Base-by-base conservation (phyloP, 2,329 filamentous ascomycete species). In the Gnomoniopsis smithogilvyi region DNA sequence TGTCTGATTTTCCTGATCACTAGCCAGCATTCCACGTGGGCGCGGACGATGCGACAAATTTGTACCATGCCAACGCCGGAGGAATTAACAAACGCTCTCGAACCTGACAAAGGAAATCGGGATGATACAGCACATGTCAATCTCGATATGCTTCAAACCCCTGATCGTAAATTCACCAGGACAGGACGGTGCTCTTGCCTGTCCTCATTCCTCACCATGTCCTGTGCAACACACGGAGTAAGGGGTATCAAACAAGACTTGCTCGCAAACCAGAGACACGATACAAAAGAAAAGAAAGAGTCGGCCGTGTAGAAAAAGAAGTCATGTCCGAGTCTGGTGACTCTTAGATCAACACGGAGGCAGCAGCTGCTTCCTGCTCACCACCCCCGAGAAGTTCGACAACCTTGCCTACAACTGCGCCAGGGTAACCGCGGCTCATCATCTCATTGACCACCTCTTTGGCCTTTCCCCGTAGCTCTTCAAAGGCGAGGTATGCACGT, bases 341-440 rank as follows among this genome's bases (percentile, higher is more conserved):
- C 61, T 19, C 33, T 57, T 43, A 62, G 14, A 54, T 45, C 36
- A 63, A 57, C 26, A 65, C 43, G 34, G 59, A 19, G 14, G 48
- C 43, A 6, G 19, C 8, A 19, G 41, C 41, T 47, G 69, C 70
- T 57, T 78, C 76, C 59, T 80, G 78, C 30, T 69, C 70, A 17
- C 78, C 78, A 60, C 83, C 84, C 47, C 88, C 88, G 43, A 99
- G 86, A 56, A 99, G 83, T 75, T 97, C 95, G 46, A 95, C 81
- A 62, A 98, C 93, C 82, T 97, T 98, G 76, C 90, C 91, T 48
- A 93, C 90, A 15, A 99, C 95, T 6, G 95, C 94, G 63, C 86
- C 85, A 50, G 95, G 95, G 70, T 98, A 99, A 43, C 93, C 93
- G 59, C 95, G 85, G 50, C 86, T 87, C 38, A 97, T 80, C 84